Base-by-base conservation (phyloP, 2,329 filamentous ascomycete species). In the Ceratocystis cacaofunesta region DNA sequence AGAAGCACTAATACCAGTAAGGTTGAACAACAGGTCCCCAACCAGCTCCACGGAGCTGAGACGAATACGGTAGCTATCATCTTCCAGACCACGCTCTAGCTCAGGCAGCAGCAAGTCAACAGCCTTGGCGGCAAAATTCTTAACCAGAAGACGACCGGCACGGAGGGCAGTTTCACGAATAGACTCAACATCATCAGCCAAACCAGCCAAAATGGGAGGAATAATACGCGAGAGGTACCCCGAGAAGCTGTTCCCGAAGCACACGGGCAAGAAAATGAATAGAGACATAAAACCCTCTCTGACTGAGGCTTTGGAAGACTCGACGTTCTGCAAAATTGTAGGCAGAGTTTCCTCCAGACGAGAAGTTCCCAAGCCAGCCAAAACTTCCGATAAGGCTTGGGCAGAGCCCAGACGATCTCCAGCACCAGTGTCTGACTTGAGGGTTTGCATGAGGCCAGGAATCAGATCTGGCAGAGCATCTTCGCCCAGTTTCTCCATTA, bases 221-320 rank as follows among this genome's bases (percentile, higher is more conserved):
- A 99, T 96, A 71, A 99, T 96, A 73, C 87, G 91, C 76, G 87
- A 90, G 68, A 99, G 86, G 73, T 99, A 99, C 73, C 90, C 91
- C 70, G 94, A 88, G 72, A 99, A 99, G 75, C 92, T 95, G 81
- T 99, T 99, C 72, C 94, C 94, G 72, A 99, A 99, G 77, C 94
- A 99, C 64, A 96, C 94, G 12, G 94, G 94, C 78, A 99, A 85
- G 82, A 96, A 99, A 70, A 99, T 97, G 77, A 99, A 99, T 50
- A 99, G 82, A 6, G 94, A 96, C 94, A 99, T 99, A 79, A 99
- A 99, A 58, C 94, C 94, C 79, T 99, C 94, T 71, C 94, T 86
- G 69, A 99, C 90, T 65, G 91, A 85, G 19, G 94, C 75, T 76
- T 96, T 96, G 70, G 87, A 85, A 71, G 92, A 97, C 70, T 90